A percentile compares a stretch with the other conserved stretches of the same genome.
Evolutionary conservation across 306 rosid genomes (phyloP).

Genomic region (Amphicarpaea edgeworthii): DNA sequence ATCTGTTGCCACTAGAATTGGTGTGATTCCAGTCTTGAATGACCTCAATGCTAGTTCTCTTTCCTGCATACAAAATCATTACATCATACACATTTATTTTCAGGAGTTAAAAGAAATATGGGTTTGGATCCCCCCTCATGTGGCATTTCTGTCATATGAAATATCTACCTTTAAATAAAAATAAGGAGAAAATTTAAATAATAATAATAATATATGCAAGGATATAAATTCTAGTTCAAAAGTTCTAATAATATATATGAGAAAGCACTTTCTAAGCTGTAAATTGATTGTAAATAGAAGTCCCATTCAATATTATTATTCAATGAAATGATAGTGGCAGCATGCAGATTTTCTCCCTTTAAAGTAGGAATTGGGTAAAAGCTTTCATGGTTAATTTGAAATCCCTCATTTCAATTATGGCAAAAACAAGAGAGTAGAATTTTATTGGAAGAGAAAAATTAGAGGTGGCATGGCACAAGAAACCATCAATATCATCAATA

Average conservation of each 20-base stretch:
- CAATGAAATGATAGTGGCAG: too few relatives aligned
- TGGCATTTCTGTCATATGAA: too few relatives aligned
- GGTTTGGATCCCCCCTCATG: too few relatives aligned
- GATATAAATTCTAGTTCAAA: neutral
- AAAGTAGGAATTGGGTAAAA: conserved; percentile 19
- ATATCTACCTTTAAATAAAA: too few relatives aligned
- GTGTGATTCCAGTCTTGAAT: conserved; percentile 77
- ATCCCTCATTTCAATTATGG: neutral
- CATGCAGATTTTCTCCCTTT: too few relatives aligned
- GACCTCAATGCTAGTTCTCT: conserved; percentile 82
- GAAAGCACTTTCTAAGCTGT: neutral
- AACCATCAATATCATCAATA: neutral
- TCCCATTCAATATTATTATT: too few relatives aligned
- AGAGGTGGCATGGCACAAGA: too few relatives aligned
- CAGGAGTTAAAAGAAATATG: neutral
- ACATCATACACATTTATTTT: conserved; percentile 1
- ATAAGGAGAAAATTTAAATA: too few relatives aligned
- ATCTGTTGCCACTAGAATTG: conserved; percentile 87
- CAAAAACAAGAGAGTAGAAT: neutral
- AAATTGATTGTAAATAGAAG: neutral
- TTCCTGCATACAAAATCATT: conserved; percentile 61
- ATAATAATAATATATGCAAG: neutral
- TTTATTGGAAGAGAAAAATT: neutral
- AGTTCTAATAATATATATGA: neutral
- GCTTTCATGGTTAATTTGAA: conserved; percentile 19